A percentile compares a stretch with the other conserved stretches of the same genome.
These are phyloP conservation scores for Trypanosoma cruzi DNA, from an alignment of 208 protist genomes.

Conservation along the genomic window DNA sequence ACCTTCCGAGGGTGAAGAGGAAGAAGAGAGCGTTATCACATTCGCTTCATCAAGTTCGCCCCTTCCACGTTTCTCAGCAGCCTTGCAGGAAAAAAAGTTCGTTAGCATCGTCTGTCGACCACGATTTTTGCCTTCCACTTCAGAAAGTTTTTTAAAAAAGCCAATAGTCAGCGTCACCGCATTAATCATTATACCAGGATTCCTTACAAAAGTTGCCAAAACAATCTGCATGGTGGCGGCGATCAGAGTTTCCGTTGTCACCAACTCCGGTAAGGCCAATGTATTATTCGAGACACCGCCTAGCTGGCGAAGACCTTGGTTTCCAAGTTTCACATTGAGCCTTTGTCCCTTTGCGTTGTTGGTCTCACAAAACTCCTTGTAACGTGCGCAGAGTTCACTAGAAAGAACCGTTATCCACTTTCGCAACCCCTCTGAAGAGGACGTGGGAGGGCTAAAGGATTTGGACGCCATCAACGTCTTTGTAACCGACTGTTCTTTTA, in stretches of 20 bases:
- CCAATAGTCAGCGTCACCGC: slow-evolving; percentile 31
- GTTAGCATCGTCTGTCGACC: slow-evolving; percentile 25
- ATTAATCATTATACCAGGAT: slow-evolving; percentile 14
- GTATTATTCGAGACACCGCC: slow-evolving; percentile 42
- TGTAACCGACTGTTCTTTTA: slow-evolving; percentile 42
- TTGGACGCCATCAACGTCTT: slow-evolving; percentile 70
- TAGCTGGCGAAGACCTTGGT: slow-evolving; percentile 35
- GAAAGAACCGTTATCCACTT: slow-evolving; percentile 72
- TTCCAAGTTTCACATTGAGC: slow-evolving; percentile 57
- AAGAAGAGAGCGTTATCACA: slow-evolving; percentile 21
- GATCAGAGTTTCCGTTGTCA: slow-evolving; percentile 31
- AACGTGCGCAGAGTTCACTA: slow-evolving; percentile 63
- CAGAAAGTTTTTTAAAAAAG: slow-evolving; percentile 17
- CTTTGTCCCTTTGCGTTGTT: slow-evolving; percentile 38
- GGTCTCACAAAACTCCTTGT: slow-evolving; percentile 42
- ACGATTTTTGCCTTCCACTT: neutral
- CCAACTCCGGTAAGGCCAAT: slow-evolving; percentile 34
- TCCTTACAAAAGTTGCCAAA: neutral
- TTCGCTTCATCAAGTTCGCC: slow-evolving; percentile 5
- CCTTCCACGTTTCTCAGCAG: slow-evolving; percentile 22
- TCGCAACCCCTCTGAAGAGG: slow-evolving; percentile 29
- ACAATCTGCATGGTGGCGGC: slow-evolving; percentile 16
- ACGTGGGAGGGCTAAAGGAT: slow-evolving; percentile 48
- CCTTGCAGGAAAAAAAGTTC: slow-evolving; percentile 19
- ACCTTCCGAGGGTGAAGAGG: slow-evolving; percentile 3